Evolutionary conservation across 208 protist species (phyloP).

Genomic region (Chromosphaera perkinsii): DNA sequence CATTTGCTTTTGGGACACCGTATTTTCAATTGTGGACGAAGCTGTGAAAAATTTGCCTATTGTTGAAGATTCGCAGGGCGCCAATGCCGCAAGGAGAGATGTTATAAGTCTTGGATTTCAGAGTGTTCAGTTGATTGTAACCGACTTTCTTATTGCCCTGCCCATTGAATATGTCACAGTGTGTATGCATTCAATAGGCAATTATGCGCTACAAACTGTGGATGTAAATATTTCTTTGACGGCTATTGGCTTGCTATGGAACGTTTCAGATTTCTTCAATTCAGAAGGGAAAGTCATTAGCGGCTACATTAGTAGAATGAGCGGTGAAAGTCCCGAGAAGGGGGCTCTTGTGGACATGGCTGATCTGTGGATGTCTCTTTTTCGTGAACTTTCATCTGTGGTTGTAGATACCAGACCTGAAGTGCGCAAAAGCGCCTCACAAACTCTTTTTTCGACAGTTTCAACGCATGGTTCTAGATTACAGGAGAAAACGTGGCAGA

Average conservation of each 20-base stretch:
- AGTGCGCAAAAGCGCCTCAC: constrained; percentile 17
- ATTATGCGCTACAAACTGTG: constrained; percentile 17
- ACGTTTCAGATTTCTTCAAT: constrained; percentile 31
- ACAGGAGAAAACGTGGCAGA: constrained; percentile 1
- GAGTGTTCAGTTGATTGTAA: constrained; percentile 24
- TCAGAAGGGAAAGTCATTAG: not conserved
- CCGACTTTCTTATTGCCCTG: constrained; percentile 15
- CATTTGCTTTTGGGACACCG: too few species aligned
- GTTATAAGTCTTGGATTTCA: constrained; percentile 25
- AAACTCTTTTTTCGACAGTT: constrained; percentile 24
- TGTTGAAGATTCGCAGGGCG: too few species aligned
- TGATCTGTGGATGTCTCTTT: constrained; percentile 10
- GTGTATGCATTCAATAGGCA: constrained; percentile 21
- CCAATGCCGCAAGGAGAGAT: too few species aligned
- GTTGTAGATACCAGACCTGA: constrained; percentile 13
- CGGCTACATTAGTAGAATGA: not conserved
- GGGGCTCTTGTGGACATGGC: not conserved
- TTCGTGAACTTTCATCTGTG: not conserved
- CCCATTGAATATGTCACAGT: constrained; percentile 3
- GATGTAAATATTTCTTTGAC: constrained; percentile 42
- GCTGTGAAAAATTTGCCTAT: too few species aligned
- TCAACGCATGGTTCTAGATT: constrained; percentile 19
- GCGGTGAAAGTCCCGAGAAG: not conserved
- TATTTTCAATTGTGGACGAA: too few species aligned
- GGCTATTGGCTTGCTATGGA: constrained; percentile 38